Evolutionary conservation across 306 rosid species (phyloP).

Genomic region (Mimosa bimucronata): DNA sequence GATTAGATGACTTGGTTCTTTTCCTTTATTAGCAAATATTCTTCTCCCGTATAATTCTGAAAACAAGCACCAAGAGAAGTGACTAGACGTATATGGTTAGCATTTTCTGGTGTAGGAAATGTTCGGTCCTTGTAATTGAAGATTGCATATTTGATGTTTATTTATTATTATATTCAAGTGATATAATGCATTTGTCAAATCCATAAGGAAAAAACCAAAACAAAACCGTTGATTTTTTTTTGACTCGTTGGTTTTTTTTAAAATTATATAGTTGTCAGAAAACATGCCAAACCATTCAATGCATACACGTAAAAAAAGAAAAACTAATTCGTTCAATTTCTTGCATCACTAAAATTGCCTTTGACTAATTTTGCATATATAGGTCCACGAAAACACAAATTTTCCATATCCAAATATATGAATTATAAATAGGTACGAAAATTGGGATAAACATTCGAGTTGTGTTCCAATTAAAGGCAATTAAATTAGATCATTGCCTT

Average conservation of each 20-base stretch:
- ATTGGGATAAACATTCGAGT: not conserved
- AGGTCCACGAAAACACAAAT: not conserved
- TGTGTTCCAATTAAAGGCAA: not conserved
- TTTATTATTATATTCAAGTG: slow-evolving; percentile 14
- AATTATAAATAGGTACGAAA: not conserved
- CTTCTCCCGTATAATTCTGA: slow-evolving; percentile 13
- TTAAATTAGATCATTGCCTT: not conserved
- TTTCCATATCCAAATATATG: not conserved
- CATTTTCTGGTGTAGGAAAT: slow-evolving; percentile 30
- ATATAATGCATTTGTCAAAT: slow-evolving; percentile 13
- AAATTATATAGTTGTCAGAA: not conserved
- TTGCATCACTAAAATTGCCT: not conserved
- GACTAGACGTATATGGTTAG: slow-evolving; percentile 21
- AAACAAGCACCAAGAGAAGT: slow-evolving; percentile 21
- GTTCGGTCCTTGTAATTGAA: slow-evolving; percentile 10
- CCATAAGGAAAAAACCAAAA: not conserved
- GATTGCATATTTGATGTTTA: slow-evolving; percentile 8
- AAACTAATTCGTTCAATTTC: not conserved
- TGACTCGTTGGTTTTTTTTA: not conserved
- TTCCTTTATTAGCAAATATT: slow-evolving; percentile 18
- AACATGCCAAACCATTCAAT: not conserved
- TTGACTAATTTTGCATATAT: not conserved
- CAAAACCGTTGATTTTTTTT: slow-evolving; percentile 7
- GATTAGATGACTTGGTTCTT: not conserved
- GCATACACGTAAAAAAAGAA: not conserved